phyloP scores from a whole-genome alignment of 75 land plant species.

The Picea glauca region DNA sequence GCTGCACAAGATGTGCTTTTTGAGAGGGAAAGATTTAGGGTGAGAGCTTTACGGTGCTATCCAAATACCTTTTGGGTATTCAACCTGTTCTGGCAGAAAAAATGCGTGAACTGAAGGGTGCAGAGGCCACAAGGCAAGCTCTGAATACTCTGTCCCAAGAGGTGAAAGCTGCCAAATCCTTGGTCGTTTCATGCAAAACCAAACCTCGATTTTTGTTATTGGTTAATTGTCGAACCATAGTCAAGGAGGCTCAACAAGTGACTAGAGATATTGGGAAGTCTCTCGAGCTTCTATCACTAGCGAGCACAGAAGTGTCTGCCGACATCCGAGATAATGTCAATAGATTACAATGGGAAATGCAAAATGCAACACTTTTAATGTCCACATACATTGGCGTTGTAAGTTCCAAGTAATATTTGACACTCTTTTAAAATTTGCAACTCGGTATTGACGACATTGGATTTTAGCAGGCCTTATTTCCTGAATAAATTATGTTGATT shows the following conservation, averaged over 20 bases:
- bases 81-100: no score
- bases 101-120: no score
- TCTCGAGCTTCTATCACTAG: slow-evolving; percentile 43
- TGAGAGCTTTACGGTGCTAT: slow-evolving; percentile 39
- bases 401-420: no score
- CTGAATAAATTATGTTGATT: no score
- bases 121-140: slow-evolving; percentile 47
- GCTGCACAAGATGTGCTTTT: slow-evolving; percentile 65
- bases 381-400: no score
- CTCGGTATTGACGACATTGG: no score
- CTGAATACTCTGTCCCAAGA: slow-evolving; percentile 33
- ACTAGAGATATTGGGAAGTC: slow-evolving; percentile 56
- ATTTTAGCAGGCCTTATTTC: no score
- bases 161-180: slow-evolving; percentile 33
- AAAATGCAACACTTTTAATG: slow-evolving; percentile 28
- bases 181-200: slow-evolving; percentile 35
- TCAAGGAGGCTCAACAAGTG: slow-evolving; percentile 37
- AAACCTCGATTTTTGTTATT: slow-evolving; percentile 45
- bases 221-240: slow-evolving; percentile 50
- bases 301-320: slow-evolving; percentile 44
- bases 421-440: no score
- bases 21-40: no score
- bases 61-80: slow-evolving; percentile 31
- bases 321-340: slow-evolving; percentile 45
- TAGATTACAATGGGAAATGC: slow-evolving; percentile 45